Base-by-base conservation (phyloP, 1,139 yeast genomes). In the Suhomyces atakaporum region DNA sequence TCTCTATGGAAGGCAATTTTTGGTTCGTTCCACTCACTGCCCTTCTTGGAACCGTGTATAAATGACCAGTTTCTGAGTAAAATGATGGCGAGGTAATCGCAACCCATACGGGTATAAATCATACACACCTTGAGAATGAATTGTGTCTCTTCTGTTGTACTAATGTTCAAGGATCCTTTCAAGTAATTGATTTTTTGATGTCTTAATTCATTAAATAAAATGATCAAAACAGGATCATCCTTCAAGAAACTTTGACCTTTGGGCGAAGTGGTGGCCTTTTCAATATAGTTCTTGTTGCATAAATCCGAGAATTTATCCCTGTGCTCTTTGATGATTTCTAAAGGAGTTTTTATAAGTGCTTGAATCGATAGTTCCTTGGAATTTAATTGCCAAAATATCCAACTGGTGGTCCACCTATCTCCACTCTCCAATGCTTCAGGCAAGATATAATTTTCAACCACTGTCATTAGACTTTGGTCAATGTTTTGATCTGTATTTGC, bases 41-140 rank as follows among this genome's bases (percentile, higher is more conserved):
- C 16, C 16, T 16, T 16, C 11, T 16, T 20, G 16, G 10, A 9
- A 9, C 15, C 26, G 12, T 50, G 49, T 21, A 69, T 59, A 52
- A 89, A 90, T 21, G 63, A 63, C 97, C 97, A 90, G 41, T 76
- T 77, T 34, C 67, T 66, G 3, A 85, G 64, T 34, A 89, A 57
- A 31, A 80, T 72, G 13, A 86, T 54, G 0, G 90, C 81, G 31
- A 90, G 58, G 45, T 81, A 76, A 49, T 90, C 96, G 63, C 97
- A 90, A 0, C 97, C 97, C 96, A 90, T 88, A 41, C 95, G 69
- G 10, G 79, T 69, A 51, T 88, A 86, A 39, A 87, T 84, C 29
- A 74, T 65, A 9, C 85, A 74, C 6, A 83, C 82, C 45, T 79
- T 77, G 15, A 77, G 54, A 9, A 89, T 73, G 51, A 82, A 79